Conservation (phyloP, 1,284 basidiomycete genomes). For the Boletellus dicymbophilus region DNA sequence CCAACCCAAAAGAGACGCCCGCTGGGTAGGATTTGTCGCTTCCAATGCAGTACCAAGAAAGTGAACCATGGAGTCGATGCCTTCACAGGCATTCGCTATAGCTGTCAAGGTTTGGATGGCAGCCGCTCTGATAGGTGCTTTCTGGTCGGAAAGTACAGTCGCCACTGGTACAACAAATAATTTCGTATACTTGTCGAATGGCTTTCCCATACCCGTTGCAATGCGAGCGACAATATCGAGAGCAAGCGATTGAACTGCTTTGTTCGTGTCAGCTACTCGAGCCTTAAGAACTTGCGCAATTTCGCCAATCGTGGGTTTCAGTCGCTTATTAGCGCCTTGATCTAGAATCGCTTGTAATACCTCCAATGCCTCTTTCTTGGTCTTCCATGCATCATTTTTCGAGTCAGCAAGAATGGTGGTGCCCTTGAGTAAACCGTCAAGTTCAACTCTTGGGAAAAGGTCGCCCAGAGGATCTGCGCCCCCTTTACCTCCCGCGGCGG, state of each 20-base stretch:
- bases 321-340: slow-evolving; percentile 87
- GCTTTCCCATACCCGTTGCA: slow-evolving; percentile 92
- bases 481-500: slow-evolving; percentile 42
- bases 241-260: slow-evolving; percentile 89
- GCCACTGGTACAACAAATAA: slow-evolving; percentile 80
- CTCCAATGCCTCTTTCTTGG: slow-evolving; percentile 95
- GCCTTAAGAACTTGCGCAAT: slow-evolving; percentile 88
- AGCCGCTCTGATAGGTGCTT: slow-evolving; percentile 81
- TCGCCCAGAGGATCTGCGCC: slow-evolving; percentile 83
- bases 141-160: slow-evolving; percentile 91
- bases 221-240: slow-evolving; percentile 91
- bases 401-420: slow-evolving; percentile 82
- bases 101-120: slow-evolving; percentile 81
- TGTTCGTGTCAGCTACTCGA: slow-evolving; percentile 91
- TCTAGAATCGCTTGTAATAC: slow-evolving; percentile 82
- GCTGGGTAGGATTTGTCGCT: slow-evolving; percentile 86
- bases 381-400: slow-evolving; percentile 96
- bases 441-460: slow-evolving; percentile 92
- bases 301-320: slow-evolving; percentile 93
- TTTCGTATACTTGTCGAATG: slow-evolving; percentile 89
- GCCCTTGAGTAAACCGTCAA: slow-evolving; percentile 87
- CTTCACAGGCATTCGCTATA: slow-evolving; percentile 85
- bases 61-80: slow-evolving; percentile 79
- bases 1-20: slow-evolving; percentile 86
- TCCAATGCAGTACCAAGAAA: slow-evolving; percentile 85